A percentile compares a stretch with the other conserved stretches of the same genome.
Evolutionary conservation across 148 eudicot genomes (phyloP).

Genomic region (Polygonum maritimum): DNA sequence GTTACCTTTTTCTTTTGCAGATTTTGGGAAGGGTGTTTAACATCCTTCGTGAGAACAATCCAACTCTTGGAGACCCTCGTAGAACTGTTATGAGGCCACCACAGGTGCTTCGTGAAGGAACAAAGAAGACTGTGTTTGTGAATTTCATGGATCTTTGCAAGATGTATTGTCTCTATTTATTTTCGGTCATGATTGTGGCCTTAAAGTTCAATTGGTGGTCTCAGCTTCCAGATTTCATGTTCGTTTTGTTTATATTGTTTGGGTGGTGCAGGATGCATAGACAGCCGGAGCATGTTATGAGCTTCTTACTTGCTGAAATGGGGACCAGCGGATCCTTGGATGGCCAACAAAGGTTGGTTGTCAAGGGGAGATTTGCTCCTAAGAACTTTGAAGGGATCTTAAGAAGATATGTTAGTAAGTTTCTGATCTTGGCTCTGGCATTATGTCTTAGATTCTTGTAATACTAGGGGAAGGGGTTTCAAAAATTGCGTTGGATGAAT

Average conservation of each 20-base stretch:
- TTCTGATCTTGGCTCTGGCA: conserved; percentile 1
- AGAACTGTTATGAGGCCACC: too few species aligned
- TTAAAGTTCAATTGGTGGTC: neutral
- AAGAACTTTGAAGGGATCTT: conserved; percentile 84
- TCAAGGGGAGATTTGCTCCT: conserved; percentile 92
- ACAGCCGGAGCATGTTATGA: conserved; percentile 92
- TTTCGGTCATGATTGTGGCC: neutral
- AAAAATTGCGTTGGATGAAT: neutral
- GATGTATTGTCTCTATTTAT: conserved; percentile 34
- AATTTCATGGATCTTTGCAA: conserved; percentile 95
- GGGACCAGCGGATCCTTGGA: conserved; percentile 94
- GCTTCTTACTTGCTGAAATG: conserved; percentile 85
- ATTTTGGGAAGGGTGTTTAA: conserved; percentile 81
- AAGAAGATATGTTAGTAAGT: conserved; percentile 87
- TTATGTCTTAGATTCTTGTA: neutral
- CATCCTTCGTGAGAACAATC: conserved; percentile 88
- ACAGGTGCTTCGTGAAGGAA: too few species aligned
- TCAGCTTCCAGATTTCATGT: neutral
- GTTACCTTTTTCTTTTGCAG: conserved; percentile 24
- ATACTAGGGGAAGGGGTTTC: too few species aligned
- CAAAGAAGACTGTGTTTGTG: neutral
- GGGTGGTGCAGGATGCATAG: conserved; percentile 75
- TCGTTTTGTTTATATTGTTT: neutral
- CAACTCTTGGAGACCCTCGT: conserved; percentile 48
- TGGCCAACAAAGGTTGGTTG: conserved; percentile 77